Conservation (phyloP, 179 eudicot species). For the Carnegiea gigantea region DNA sequence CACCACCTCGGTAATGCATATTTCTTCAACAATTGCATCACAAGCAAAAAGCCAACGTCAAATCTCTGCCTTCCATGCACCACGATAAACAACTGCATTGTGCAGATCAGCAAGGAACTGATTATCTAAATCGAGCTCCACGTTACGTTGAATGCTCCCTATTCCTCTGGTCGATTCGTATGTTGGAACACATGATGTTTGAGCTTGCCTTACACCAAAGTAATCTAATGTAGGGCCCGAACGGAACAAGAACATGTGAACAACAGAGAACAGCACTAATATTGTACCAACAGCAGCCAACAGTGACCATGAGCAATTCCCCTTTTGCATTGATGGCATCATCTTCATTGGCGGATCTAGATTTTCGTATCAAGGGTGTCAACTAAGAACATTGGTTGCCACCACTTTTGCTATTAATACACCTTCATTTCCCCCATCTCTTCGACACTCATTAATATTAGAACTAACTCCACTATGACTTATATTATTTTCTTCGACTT, state of each 20-base stretch:
- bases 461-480: too few relatives aligned
- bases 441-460: too few relatives aligned
- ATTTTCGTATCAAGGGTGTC: too few relatives aligned
- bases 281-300: constrained; percentile 53
- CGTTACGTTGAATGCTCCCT: constrained; percentile 8
- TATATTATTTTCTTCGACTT: too few relatives aligned
- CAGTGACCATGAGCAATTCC: constrained; percentile 66
- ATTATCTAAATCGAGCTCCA: constrained; percentile 30
- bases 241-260: constrained; percentile 60
- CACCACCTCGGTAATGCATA: constrained; percentile 71
- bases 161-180: constrained; percentile 32
- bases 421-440: too few relatives aligned
- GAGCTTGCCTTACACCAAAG: constrained; percentile 44
- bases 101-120: constrained; percentile 67
- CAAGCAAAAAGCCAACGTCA: constrained; percentile 93
- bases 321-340: constrained; percentile 52
- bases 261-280: constrained; percentile 48
- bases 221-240: constrained; percentile 48
- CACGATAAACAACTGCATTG: constrained; percentile 68
- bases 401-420: too few relatives aligned
- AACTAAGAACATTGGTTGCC: too few relatives aligned
- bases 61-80: constrained; percentile 88
- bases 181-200: constrained; percentile 35
- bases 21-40: constrained; percentile 42
- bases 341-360: too few relatives aligned